Base-by-base conservation (phyloP, 1,284 basidiomycete species). In the Ganoderma boninense region DNA sequence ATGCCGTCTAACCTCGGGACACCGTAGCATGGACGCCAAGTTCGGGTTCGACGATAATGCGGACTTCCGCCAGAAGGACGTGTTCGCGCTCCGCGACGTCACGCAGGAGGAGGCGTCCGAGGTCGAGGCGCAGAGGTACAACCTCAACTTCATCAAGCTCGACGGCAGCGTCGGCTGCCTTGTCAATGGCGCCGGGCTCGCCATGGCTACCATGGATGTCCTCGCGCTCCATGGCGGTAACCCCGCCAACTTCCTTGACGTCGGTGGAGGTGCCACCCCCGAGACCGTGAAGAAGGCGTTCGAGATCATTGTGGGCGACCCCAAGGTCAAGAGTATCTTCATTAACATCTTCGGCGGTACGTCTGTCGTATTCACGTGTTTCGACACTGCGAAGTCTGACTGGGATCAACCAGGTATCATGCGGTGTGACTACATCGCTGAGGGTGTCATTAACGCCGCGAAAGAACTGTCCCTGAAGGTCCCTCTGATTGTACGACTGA, bases 181-280 rank as follows among this genome's bases (percentile, higher is more conserved):
- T 70, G 98, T 99, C 75, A 99, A 99, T 81, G 98, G 98, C 78
- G 98, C 98, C 70, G 98, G 98, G 81, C 87, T 99, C 71, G 98
- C 98, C 66, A 99, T 99, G 98, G 98, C 98, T 40, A 99, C 98
- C 66, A 99, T 99, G 97, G 98, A 99, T 80, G 97, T 99, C 44
- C 88, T 99, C 69, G 92, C 97, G 72, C 87, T 98, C 69, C 95
- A 98, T 80, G 97, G 97, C 68, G 97, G 97, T 71, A 93, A 97
- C 79, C 98, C 98, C 13, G 98, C 98, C 73, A 99, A 99, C 84
- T 99, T 98, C 90, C 88, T 99, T 73, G 97, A 99, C 78, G 97
- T 99, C 68, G 97, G 97, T 87, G 97, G 96, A 82, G 96, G 97
- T 78, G 98, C 98, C 60, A 99, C 97, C 8, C 97, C 98, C 44